Base-by-base conservation (phyloP, 306 rosid species). In the Dicorynia guianensis region DNA sequence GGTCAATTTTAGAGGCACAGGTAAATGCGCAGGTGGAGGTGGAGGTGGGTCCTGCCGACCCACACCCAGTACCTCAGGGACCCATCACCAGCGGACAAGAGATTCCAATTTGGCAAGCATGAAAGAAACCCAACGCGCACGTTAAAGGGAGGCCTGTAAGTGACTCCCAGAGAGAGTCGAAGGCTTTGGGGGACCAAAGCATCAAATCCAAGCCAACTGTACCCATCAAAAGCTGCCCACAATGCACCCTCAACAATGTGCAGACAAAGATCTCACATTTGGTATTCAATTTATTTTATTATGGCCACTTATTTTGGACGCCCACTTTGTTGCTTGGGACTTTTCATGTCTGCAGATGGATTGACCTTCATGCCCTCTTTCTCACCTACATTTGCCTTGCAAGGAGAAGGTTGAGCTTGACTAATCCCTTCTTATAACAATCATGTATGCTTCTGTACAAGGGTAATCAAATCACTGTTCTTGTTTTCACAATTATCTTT, bases 101-200 rank as follows among this genome's bases (percentile, higher is more conserved):
- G 87, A 92, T 85, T 89, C 93, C 92, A 89, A 82, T 62, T 82
- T 86, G 80, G 83, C 79, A 75, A 83, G 73, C 83, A 75, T 87
- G 89, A 92, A 89, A 89, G 90, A 83, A 88, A 85, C 97, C 88
- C 85, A 78, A 84, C 90, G 75, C 86, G 85, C 93, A 89, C 96
- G 89, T 84, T 86, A 85, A 76, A 79, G 78, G 49, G 49, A 50
- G 63, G 13, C 55, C 43, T 57, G 74, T 61, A 69, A 39, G 13
- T 42, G 39, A 40, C 17, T 25, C 17, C 40, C 67, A 34, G 75
- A 79, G 78, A 70, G 66, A 64, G 49, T 10, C 13, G 74, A 76
- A 35, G 57, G 72, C 73, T 48, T 57, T 40, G 43, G 78, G 86
- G 87, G 87, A 85, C 93, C 90, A 77, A 75, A 82, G 79, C 87